Evolutionary conservation across 345 rosid genomes (phyloP).

Genomic region (Euphorbia pulcherrima): DNA sequence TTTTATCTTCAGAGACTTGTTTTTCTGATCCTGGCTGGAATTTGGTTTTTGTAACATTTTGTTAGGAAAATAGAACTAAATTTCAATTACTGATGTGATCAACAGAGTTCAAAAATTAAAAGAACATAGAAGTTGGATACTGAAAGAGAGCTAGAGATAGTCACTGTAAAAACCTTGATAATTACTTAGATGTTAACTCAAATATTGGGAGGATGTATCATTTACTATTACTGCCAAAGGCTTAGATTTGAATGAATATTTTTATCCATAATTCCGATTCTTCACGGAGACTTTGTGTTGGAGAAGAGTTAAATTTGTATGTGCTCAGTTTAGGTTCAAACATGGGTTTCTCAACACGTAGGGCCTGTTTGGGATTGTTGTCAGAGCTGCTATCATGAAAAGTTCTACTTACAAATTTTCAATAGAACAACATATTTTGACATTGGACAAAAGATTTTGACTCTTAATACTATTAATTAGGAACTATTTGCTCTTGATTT

Average conservation of each 20-base stretch:
- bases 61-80: not conserved
- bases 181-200: not conserved
- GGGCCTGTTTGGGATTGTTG: too few relatives aligned
- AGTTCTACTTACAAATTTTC: too few relatives aligned
- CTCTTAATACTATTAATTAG: too few relatives aligned
- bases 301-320: not conserved
- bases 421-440: too few relatives aligned
- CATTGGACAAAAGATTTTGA: too few relatives aligned
- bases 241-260: not conserved
- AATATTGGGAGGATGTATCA: not conserved
- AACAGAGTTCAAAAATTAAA: not conserved
- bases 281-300: not conserved
- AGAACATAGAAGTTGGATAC: not conserved
- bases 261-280: not conserved
- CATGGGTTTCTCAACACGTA: not conserved
- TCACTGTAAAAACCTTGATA: not conserved
- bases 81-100: not conserved
- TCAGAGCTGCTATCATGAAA: too few relatives aligned
- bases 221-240: not conserved
- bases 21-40: not conserved
- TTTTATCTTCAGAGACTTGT: not conserved
- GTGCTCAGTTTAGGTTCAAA: not conserved
- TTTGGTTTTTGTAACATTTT: slow-evolving; percentile 2
- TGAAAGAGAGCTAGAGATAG: not conserved
- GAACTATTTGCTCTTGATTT: too few relatives aligned